These are phyloP conservation scores for Aureobasidium zeae DNA, from an alignment of 2,329 filamentous ascomycete species.

Conservation along the genomic window DNA sequence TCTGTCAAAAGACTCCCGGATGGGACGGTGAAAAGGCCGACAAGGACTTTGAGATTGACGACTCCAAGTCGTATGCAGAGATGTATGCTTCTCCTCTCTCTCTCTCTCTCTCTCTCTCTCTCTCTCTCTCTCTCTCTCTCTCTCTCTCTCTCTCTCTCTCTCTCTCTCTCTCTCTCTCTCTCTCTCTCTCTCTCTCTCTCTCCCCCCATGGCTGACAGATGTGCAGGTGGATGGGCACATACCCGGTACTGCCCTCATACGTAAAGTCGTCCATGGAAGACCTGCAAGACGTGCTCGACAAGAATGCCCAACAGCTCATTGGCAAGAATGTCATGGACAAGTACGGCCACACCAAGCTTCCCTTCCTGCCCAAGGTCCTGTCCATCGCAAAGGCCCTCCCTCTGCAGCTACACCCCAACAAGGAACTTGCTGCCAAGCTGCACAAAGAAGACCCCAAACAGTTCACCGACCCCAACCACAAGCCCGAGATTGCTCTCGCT, in stretches of 20 bases:
- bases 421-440: constrained; percentile 53
- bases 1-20: constrained; percentile 57
- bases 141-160: no score
- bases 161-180: no score
- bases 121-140: no score
- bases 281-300: constrained; percentile 55
- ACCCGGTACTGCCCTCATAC: constrained; percentile 59
- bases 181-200: no score
- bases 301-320: constrained; percentile 52
- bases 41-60: constrained; percentile 53
- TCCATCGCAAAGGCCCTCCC: constrained; percentile 68
- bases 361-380: constrained; percentile 66
- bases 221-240: constrained; percentile 62
- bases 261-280: constrained; percentile 43
- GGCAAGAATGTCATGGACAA: constrained; percentile 53
- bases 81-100: constrained; percentile 31
- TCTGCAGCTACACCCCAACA: constrained; percentile 66
- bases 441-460: constrained; percentile 55
- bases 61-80: constrained; percentile 55
- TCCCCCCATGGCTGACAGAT: constrained; percentile 18
- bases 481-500: constrained; percentile 69
- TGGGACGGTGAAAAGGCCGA: constrained; percentile 24
- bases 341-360: constrained; percentile 54
- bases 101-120: no score
- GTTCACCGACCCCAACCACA: constrained; percentile 67